These are phyloP conservation scores for Magnusiomyces paraingens DNA, from an alignment of 1,139 yeast species.

Conservation along the genomic window DNA sequence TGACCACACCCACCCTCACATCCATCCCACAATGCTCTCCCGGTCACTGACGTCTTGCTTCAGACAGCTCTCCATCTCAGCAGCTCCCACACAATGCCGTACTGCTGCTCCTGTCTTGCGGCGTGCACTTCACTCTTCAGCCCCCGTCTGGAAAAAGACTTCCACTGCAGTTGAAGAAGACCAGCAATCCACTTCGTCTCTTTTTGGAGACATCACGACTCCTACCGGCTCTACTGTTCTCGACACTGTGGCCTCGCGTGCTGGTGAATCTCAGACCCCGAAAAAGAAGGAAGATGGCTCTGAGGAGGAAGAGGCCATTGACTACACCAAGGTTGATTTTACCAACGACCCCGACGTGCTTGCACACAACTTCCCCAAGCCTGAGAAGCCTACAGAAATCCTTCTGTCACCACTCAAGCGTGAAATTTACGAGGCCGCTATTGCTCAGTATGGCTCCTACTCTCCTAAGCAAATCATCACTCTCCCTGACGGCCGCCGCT, in stretches of 20 bases:
- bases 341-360: constrained; percentile 14
- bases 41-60: not conserved
- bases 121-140: not conserved
- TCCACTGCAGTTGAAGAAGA: not conserved
- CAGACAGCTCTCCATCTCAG: not conserved
- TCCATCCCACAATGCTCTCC: not conserved
- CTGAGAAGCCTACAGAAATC: constrained; percentile 40
- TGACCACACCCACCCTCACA: not conserved
- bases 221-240: not conserved
- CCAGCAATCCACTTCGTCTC: not conserved
- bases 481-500: constrained; percentile 43
- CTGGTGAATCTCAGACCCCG: not conserved
- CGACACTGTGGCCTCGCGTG: not conserved
- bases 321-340: constrained; percentile 16
- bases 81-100: not conserved
- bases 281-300: not conserved
- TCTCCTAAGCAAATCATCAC: constrained; percentile 53
- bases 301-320: not conserved
- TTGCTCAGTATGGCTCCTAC: constrained; percentile 38
- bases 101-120: not conserved
- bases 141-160: not conserved
- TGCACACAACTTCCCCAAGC: constrained; percentile 12
- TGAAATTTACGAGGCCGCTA: constrained; percentile 55
- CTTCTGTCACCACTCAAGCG: constrained; percentile 69
- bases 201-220: not conserved